Base-by-base conservation (phyloP, 2,329 filamentous ascomycete species). In the Diaporthe longicolla region DNA sequence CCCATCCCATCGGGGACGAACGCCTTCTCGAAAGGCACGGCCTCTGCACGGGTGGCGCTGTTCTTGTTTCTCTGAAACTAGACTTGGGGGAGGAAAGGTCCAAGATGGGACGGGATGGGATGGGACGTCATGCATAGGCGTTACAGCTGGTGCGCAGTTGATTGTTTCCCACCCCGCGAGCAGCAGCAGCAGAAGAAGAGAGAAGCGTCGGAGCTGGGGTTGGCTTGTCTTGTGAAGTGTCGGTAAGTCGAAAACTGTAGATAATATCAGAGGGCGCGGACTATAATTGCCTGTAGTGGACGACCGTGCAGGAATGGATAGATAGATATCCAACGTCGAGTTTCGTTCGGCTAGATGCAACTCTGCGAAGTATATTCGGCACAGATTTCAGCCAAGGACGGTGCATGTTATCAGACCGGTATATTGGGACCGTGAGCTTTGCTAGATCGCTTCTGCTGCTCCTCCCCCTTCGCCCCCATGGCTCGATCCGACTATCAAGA, bases 1-100 rank as follows among this genome's bases (percentile, higher is more conserved):
- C 52, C 26, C 63, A 26, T 66, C 63, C 59, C 43, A 50, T 26
- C 3, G 26, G 40, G 29, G 19, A 52, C 45, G 21, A 35, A n/a
- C 45, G 26, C 29, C 45, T 32, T 35, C 24, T 43, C 40, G 37
- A 5, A 17, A 9, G 61, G 63, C 45, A 66, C 63, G 32, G 63
- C 48, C 63, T 48, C 32, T 37, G 40, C 59, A 48, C 40, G 40
- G 57, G 45, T 54, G 63, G 63, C 48, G 63, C 48, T 40, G n/a
- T 5, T 17, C 32, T 40, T 68, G 63, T 68, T 68, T 52, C 63
- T 40, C 21, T 52, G 63, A 68, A 68, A 54, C 63, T 32, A 35
- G 45, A 3, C n/a, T 32, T 24, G n/a, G 45, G 45, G 15, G 7
- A 5, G 45, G 6, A 1, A 8, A 26, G 26, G 13, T n/a, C 15